These are phyloP conservation scores for Paecilomyces fulvus DNA, from an alignment of 2,329 filamentous ascomycete genomes.

Conservation along the genomic window DNA sequence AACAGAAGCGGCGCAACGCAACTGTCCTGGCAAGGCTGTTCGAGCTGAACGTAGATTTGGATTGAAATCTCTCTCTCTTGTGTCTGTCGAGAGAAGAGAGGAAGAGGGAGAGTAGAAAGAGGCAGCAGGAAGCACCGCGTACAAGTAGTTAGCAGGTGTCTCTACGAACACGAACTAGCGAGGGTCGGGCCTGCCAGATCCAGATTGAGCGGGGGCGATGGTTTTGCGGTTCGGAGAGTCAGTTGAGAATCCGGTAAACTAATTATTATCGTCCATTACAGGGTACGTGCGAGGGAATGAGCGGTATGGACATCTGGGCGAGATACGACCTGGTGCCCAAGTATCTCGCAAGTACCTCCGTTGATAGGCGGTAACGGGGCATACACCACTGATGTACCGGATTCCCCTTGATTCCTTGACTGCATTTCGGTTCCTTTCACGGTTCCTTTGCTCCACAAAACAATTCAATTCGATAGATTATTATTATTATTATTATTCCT, in stretches of 20 bases:
- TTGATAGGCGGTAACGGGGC: neutral
- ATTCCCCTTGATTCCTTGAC: neutral
- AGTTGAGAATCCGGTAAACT: neutral
- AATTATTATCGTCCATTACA: neutral
- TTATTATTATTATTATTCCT: neutral
- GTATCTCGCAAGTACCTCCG: neutral
- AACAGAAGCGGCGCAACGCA: constrained; percentile 1
- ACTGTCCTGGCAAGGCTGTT: neutral
- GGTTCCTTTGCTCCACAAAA: neutral
- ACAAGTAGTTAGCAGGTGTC: neutral
- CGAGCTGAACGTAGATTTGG: neutral
- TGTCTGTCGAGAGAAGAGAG: neutral
- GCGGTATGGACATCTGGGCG: neutral
- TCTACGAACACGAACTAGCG: neutral
- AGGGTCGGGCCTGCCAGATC: neutral
- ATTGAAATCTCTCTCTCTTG: neutral
- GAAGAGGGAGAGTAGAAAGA: neutral
- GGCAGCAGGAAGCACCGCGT: constrained; percentile 1
- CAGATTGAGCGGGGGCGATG: neutral
- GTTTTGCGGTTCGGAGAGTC: neutral
- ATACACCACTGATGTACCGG: neutral
- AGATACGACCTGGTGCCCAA: neutral
- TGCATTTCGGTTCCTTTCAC: neutral
- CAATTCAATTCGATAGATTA: neutral
- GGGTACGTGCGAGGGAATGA: neutral